Base-by-base conservation (phyloP, 2,329 filamentous ascomycete genomes). In the Golovinomyces cichoracearum region DNA sequence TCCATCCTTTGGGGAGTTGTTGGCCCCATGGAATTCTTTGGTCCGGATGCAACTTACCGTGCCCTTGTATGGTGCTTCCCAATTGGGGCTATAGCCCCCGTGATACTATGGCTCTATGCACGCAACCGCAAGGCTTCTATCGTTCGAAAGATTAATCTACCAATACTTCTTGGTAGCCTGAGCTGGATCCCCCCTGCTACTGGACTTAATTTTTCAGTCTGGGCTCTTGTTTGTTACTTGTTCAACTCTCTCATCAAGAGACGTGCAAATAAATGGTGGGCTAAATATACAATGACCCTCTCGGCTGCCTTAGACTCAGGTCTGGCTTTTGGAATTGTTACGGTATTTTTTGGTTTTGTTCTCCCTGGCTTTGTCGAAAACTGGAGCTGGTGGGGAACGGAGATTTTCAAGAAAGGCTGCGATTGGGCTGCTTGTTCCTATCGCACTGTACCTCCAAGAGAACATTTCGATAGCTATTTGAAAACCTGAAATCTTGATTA, bases 1-100 rank as follows among this genome's bases (percentile, higher is more conserved):
- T 83, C 78, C 49, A 86, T 93, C 49, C 72, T 92, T 3, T 93
- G 84, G 84, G 84, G 84, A 42, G 81, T 92, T 5, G 81, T 92
- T 12, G 84, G 84, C 0, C 84, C 84, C 0, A 64, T 69, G 49
- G 78, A 86, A 56, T 90, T 92, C 67, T 92, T 93, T 57, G 83
- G 83, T 0, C 71, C 72, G 1, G 70, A 70, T 27, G 81, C 81
- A 15, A 75, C 82, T 5, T 92, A 93, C 61, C 72, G 78, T 17
- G 70, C 74, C 7, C 69, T 92, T 1, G 73, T 92, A 2, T 92
- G 80, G 80, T 83, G 80, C 49, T 92, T 92, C 63, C 70, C 80
- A 3, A 63, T 88, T 21, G 84, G 84, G 22, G 79, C 80, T 29
- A 58, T 88, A 22, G 72, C 82, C 0, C 84, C 84, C 0, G 68